Evolutionary conservation across 2,329 filamentous ascomycete species (phyloP).

Genomic region (Xylaria sp.): DNA sequence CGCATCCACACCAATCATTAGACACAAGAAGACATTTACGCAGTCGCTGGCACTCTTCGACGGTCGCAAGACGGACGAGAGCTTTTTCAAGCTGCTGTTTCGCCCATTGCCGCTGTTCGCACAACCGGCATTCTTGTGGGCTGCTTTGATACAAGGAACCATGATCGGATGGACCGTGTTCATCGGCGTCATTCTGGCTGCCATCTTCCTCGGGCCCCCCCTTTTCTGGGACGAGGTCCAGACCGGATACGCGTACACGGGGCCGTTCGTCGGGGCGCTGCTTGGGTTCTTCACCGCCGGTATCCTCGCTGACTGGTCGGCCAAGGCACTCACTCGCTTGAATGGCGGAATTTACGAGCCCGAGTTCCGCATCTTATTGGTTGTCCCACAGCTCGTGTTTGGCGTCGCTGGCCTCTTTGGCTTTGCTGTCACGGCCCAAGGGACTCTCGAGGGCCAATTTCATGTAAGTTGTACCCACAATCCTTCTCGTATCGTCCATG

Average conservation of each 20-base stretch:
- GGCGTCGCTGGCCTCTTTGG: conserved; percentile 82
- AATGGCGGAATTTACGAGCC: conserved; percentile 89
- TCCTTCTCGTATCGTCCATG: not conserved
- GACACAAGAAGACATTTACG: conserved; percentile 61
- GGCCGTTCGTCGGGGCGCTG: conserved; percentile 83
- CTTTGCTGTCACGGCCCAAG: conserved; percentile 75
- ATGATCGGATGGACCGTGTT: conserved; percentile 97
- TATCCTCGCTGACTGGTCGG: conserved; percentile 73
- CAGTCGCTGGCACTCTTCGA: conserved; percentile 74
- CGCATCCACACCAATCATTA: conserved; percentile 28
- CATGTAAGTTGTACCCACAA: conserved; percentile 40
- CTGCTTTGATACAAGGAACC: conserved; percentile 78
- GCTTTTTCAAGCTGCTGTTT: conserved; percentile 67
- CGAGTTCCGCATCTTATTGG: conserved; percentile 84
- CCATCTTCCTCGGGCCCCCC: conserved; percentile 80
- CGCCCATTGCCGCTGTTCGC: conserved; percentile 82
- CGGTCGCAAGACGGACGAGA: conserved; percentile 80
- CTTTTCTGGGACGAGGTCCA: conserved; percentile 81
- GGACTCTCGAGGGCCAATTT: conserved; percentile 61
- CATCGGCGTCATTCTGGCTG: conserved; percentile 82
- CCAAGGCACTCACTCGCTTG: conserved; percentile 69
- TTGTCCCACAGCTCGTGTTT: conserved; percentile 80
- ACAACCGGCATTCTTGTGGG: conserved; percentile 86
- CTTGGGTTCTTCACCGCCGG: conserved; percentile 79
- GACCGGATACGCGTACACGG: conserved; percentile 86